phyloP scores from a whole-genome alignment of 2,329 filamentous ascomycete genomes.

The Lachnellula occidentalis region DNA sequence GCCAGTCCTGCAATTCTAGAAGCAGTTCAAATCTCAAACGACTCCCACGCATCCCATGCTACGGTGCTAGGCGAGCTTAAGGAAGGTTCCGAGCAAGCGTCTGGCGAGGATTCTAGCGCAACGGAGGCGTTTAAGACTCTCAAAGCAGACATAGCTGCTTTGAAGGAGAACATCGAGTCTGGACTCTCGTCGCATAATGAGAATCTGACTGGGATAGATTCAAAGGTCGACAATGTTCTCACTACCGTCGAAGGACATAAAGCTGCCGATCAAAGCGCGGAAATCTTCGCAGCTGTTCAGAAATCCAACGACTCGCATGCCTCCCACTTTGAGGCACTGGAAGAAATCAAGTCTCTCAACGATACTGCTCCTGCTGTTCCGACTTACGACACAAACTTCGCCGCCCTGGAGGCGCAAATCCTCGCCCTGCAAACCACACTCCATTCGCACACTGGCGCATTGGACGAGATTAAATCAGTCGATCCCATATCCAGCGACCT shows the following conservation, averaged over 20 bases:
- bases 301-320: constrained; percentile 25
- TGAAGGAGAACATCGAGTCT: constrained; percentile 22
- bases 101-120: constrained; percentile 3
- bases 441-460: constrained; percentile 12
- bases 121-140: constrained; percentile 5
- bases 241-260: constrained; percentile 19
- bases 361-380: neutral
- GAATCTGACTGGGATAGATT: constrained; percentile 15
- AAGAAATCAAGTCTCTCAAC: constrained; percentile 7
- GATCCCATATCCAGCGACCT: constrained; percentile 3
- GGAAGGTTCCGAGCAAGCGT: constrained; percentile 6
- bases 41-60: constrained; percentile 20
- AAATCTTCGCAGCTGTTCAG: constrained; percentile 25
- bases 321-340: constrained; percentile 18
- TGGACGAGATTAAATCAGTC: constrained; percentile 16
- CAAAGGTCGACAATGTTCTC: constrained; percentile 22
- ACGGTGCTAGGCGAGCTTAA: constrained; percentile 17
- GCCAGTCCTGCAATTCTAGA: constrained; percentile 18
- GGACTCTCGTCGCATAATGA: constrained; percentile 19
- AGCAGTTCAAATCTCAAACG: constrained; percentile 22
- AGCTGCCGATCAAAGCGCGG: constrained; percentile 15
- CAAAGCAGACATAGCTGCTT: constrained; percentile 11
- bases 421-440: constrained; percentile 19
- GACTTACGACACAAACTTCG: constrained; percentile 6
- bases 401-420: constrained; percentile 18